phyloP scores from a whole-genome alignment of 2,329 filamentous ascomycete species.

The Gremmenia infestans region DNA sequence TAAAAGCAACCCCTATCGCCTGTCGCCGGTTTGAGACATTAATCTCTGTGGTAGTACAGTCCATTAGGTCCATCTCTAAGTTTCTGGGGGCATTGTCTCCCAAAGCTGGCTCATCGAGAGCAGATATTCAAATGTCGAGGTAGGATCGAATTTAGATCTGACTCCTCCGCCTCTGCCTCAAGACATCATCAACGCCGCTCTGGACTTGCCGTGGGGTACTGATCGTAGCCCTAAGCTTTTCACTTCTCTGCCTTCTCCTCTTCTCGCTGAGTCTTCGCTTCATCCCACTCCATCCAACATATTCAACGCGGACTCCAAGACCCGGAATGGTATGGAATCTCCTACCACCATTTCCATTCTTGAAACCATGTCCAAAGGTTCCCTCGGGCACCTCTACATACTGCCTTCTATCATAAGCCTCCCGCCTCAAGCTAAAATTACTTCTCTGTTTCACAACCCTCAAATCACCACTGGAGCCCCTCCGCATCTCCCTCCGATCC shows the following conservation, averaged over 20 bases:
- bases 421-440: conserved; percentile 34
- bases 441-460: conserved; percentile 50
- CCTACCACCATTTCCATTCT: conserved; percentile 26
- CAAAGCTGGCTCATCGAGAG: background rate
- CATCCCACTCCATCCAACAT: conserved; percentile 45
- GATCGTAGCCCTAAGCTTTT: conserved; percentile 55
- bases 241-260: conserved; percentile 52
- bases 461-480: conserved; percentile 55
- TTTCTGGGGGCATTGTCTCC: background rate
- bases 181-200: conserved; percentile 29
- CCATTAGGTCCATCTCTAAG: background rate
- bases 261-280: conserved; percentile 53
- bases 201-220: conserved; percentile 45
- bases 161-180: conserved; percentile 14
- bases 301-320: conserved; percentile 43
- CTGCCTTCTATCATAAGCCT: conserved; percentile 9
- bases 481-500: conserved; percentile 53
- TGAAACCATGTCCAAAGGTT: conserved; percentile 27
- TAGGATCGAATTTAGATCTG: background rate
- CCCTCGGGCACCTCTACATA: conserved; percentile 13
- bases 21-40: background rate
- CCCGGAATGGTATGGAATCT: conserved; percentile 27
- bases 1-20: background rate
- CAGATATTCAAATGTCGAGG: too few species aligned
- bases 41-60: background rate